Evolutionary conservation across 495 filamentous ascomycete genomes (phyloP).

Genomic region (Podospora pseudoanserina): DNA sequence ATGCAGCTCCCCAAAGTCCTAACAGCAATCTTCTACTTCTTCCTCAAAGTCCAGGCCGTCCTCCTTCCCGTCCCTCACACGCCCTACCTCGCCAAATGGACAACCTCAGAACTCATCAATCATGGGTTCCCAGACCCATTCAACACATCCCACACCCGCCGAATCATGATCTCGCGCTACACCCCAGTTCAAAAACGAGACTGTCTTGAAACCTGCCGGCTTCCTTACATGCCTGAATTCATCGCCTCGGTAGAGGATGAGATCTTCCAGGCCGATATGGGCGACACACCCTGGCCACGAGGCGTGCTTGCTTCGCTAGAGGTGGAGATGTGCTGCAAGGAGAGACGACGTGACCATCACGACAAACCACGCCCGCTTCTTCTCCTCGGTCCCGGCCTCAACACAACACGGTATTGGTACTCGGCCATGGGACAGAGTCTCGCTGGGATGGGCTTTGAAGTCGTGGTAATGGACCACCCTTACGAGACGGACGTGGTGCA

Average conservation of each 20-base stretch:
- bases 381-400: not conserved
- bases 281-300: not conserved
- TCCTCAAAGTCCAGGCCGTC: not conserved
- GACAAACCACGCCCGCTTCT: not conserved
- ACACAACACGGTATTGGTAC: slow-evolving; percentile 8
- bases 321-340: not conserved
- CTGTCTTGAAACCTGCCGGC: not conserved
- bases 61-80: slow-evolving; percentile 6
- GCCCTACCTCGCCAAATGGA: slow-evolving; percentile 8
- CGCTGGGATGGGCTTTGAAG: slow-evolving; percentile 9
- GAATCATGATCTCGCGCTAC: slow-evolving; percentile 13
- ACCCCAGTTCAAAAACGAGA: slow-evolving; percentile 1
- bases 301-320: not conserved
- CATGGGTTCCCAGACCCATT: slow-evolving; percentile 5
- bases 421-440: slow-evolving; percentile 3
- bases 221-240: not conserved
- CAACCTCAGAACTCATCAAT: slow-evolving; percentile 7
- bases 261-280: not conserved
- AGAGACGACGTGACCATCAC: not conserved
- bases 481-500: slow-evolving; percentile 13
- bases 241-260: not conserved
- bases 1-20: not conserved
- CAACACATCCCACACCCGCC: slow-evolving; percentile 9
- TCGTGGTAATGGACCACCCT: slow-evolving; percentile 10
- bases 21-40: not conserved